Conservation (phyloP, 257 asterid species). For the Gardenia jasminoides region DNA sequence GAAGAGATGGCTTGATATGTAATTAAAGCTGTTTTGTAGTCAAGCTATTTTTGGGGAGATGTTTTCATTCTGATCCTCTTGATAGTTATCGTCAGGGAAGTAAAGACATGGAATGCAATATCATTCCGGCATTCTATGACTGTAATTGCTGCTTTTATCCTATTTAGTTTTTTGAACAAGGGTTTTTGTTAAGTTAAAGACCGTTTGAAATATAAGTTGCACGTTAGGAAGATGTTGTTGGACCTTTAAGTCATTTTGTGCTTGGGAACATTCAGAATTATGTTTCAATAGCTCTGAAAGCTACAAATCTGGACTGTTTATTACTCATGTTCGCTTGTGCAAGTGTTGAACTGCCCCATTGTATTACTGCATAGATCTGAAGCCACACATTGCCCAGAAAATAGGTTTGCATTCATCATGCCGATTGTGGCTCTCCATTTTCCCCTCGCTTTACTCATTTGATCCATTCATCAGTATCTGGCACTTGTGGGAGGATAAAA, state of each 20-base stretch:
- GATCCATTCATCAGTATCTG: too few relatives aligned
- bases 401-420: too few relatives aligned
- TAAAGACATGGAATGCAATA: not conserved
- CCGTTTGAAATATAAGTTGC: not conserved
- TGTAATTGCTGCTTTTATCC: not conserved
- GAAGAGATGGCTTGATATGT: constrained; percentile 7
- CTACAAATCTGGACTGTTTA: too few relatives aligned
- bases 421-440: too few relatives aligned
- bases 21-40: not conserved
- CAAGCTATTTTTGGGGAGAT: not conserved
- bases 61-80: not conserved
- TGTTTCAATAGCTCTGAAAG: not conserved
- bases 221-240: not conserved
- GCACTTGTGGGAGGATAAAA: too few relatives aligned
- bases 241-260: not conserved
- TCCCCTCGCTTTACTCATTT: too few relatives aligned
- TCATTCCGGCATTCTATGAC: too few relatives aligned
- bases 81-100: not conserved
- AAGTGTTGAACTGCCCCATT: too few relatives aligned
- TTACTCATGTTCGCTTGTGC: too few relatives aligned
- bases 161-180: not conserved
- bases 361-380: too few relatives aligned
- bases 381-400: too few relatives aligned
- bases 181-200: not conserved
- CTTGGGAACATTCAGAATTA: not conserved